Conservation (phyloP, 192 early-diverging fungal genomes). For the Backusella circina region DNA sequence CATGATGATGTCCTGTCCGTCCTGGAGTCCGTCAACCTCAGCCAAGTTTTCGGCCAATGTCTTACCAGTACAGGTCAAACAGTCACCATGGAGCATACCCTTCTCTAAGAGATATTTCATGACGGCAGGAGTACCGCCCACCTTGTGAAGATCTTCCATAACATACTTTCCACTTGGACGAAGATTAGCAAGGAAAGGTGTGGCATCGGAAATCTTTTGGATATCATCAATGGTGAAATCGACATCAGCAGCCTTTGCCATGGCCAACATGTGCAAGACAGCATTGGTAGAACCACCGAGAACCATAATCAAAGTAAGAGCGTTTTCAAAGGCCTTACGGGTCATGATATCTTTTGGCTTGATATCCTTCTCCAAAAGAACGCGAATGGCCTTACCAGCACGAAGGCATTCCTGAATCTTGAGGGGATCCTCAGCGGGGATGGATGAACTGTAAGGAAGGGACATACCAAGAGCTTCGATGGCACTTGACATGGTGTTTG, state of each 20-base stretch:
- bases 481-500: slow-evolving; percentile 74
- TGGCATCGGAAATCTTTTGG: slow-evolving; percentile 81
- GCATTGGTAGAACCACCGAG: slow-evolving; percentile 98
- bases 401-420: slow-evolving; percentile 87
- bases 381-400: slow-evolving; percentile 83
- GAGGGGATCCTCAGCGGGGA: slow-evolving; percentile 82
- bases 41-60: slow-evolving; percentile 91
- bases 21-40: slow-evolving; percentile 66
- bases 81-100: slow-evolving; percentile 81
- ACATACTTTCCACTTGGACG: slow-evolving; percentile 98
- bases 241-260: slow-evolving; percentile 80
- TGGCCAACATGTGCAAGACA: slow-evolving; percentile 90
- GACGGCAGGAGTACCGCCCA: slow-evolving; percentile 94
- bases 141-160: slow-evolving; percentile 90
- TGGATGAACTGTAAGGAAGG: slow-evolving; percentile 93
- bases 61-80: slow-evolving; percentile 95
- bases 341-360: slow-evolving; percentile 97
- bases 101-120: slow-evolving; percentile 90
- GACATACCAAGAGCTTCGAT: slow-evolving; percentile 97
- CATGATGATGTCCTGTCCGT: slow-evolving; percentile 82
- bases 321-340: slow-evolving; percentile 91
- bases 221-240: slow-evolving; percentile 89
- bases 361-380: slow-evolving; percentile 87
- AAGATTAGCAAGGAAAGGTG: slow-evolving; percentile 93
- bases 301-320: slow-evolving; percentile 87